Evolutionary conservation across 306 rosid genomes (phyloP), one percentile per base, ranked within the genome.

Genomic region (Glycyrrhiza uralensis): DNA sequence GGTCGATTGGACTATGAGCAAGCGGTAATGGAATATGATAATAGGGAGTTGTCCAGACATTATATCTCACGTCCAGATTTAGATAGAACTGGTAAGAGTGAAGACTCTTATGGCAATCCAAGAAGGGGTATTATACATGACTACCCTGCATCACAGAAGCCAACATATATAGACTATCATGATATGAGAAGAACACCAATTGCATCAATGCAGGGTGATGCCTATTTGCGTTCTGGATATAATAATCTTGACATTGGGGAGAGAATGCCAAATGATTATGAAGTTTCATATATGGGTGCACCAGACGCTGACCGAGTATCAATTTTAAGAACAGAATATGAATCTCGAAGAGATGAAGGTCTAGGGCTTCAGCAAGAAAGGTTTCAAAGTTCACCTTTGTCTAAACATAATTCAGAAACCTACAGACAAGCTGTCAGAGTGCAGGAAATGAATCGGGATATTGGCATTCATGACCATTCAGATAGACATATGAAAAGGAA

Each of bases 401-500:
- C 87, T 70, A 81, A 74, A 47, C 82, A 81, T 75, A 85, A 87
- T 33, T 65, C 74, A 32, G 92, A 80, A 71, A 71, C 67, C 32
- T 76, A 64, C 52, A 74, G 87, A 74, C 83, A 63, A 74, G 45
- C 77, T 78, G 73, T 39, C 76, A 86, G 86, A 69, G 72, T 47
- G 75, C 87, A 84, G 80, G 84, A 68, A 38, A 68, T 74, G 81
- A 50, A 84, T 58, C 87, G 58, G 54, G 79, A 80, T 33, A 36
- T 39, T 84, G 79, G 72, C 78, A 59, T 82, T 54, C 81, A 73
- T 80, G 85, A 83, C 56, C 84, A 74, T 80, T 46, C 86, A 4
- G 84, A 80, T 54, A 83, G 87, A 79, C 19, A 70, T 80, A 70
- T 61, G 60, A 87, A 82, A 86, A 88, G 96, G 72, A 89, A 83